Evolutionary conservation across 2,329 filamentous ascomycete species (phyloP).

Genomic region (Fusarium euwallaceae): DNA sequence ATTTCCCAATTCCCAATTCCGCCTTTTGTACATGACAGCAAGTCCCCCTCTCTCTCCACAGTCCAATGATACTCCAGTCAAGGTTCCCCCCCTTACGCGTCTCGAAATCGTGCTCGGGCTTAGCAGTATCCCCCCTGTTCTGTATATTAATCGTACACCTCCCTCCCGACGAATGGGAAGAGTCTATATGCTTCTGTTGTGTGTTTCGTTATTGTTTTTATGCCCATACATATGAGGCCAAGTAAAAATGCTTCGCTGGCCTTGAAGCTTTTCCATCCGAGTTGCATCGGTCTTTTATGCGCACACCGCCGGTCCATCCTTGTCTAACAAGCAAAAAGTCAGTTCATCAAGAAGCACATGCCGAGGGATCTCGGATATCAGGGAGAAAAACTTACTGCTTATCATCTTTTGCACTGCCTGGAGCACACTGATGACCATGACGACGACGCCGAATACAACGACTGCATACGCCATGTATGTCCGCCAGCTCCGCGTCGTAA

Average conservation of each 20-base stretch:
- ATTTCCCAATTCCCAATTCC: conserved; percentile 14
- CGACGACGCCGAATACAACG: conserved; percentile 82
- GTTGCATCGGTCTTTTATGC: conserved; percentile 28
- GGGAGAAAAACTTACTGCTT: conserved; percentile 51
- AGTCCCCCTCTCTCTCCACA: background rate
- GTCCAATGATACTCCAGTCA: conserved; percentile 9
- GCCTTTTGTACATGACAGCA: conserved; percentile 30
- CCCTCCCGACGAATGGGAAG: background rate
- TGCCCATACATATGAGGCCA: conserved; percentile 9
- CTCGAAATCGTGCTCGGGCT: background rate
- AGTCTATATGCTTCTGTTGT: conserved; percentile 36
- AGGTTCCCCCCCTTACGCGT: background rate
- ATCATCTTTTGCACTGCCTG: conserved; percentile 79
- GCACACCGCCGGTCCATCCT: conserved; percentile 46
- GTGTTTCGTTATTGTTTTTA: conserved; percentile 22
- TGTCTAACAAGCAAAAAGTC: conserved; percentile 35
- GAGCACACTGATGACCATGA: conserved; percentile 85
- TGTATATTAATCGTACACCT: conserved; percentile 27
- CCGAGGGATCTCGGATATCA: conserved; percentile 5
- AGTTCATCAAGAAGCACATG: conserved; percentile 15
- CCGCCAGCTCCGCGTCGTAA: conserved; percentile 82
- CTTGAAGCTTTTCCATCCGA: background rate
- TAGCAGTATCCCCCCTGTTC: background rate
- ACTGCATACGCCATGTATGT: conserved; percentile 78
- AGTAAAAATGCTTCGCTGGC: conserved; percentile 8